Percentiles rank a stretch among this genome's conserved stretches.
Evolutionary conservation across 2,329 filamentous ascomycete genomes (phyloP).

Genomic region (Ceratocystis cacaofunesta): DNA sequence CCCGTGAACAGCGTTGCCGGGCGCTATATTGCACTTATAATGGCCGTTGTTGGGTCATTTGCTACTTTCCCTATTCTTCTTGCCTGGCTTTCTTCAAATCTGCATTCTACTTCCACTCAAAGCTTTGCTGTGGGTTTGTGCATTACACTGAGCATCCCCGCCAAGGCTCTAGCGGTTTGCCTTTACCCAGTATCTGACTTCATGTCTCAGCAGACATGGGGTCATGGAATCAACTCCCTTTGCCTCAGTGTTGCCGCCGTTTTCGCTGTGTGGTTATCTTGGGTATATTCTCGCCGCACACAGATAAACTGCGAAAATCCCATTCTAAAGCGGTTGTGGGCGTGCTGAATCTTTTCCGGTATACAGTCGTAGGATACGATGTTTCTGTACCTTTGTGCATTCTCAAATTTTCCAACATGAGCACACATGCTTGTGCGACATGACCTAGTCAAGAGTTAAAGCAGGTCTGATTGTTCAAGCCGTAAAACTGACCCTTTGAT

Average conservation of each 20-base stretch:
- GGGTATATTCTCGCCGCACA: not conserved
- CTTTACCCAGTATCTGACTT: slow-evolving; percentile 42
- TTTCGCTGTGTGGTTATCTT: not conserved
- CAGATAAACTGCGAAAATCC: not conserved
- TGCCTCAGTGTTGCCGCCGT: slow-evolving; percentile 39
- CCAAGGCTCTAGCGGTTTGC: slow-evolving; percentile 47
- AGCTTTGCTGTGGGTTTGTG: slow-evolving; percentile 59
- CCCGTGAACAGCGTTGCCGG: not conserved
- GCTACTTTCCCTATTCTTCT: slow-evolving; percentile 54
- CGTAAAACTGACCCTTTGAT: too few species aligned
- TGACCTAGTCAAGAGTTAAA: not conserved
- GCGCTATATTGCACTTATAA: slow-evolving; percentile 43
- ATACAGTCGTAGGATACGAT: not conserved
- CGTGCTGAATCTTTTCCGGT: not conserved
- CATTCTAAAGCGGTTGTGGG: not conserved
- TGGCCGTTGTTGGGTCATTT: slow-evolving; percentile 52
- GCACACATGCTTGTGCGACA: too few species aligned
- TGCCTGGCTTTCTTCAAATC: slow-evolving; percentile 56
- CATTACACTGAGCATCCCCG: slow-evolving; percentile 49
- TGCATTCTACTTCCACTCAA: slow-evolving; percentile 48
- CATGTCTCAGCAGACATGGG: slow-evolving; percentile 2
- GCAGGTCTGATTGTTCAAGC: not conserved
- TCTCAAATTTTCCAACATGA: not conserved
- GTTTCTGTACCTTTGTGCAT: not conserved
- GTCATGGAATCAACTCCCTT: slow-evolving; percentile 47